These are phyloP conservation scores for Tulasnella sp. DNA, from an alignment of 768 basidiomycete species.

Conservation along the genomic window DNA sequence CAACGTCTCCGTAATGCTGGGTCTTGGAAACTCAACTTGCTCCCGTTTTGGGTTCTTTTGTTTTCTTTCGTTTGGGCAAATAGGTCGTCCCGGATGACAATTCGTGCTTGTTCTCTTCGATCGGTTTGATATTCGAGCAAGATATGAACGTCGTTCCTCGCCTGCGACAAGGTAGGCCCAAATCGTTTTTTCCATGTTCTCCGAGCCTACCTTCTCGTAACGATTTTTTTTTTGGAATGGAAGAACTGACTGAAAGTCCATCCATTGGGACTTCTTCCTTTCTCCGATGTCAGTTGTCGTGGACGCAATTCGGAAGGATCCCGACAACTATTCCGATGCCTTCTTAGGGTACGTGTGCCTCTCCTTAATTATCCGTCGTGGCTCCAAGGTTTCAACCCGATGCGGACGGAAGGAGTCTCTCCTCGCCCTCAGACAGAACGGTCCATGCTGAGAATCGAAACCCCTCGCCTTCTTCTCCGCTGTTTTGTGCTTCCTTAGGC, in stretches of 20 bases:
- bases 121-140: constrained; percentile 85
- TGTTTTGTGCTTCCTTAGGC: constrained; percentile 49
- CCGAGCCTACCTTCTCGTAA: neutral
- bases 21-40: constrained; percentile 11
- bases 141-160: constrained; percentile 67
- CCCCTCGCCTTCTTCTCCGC: neutral
- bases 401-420: constrained; percentile 11
- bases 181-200: constrained; percentile 23
- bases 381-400: constrained; percentile 17
- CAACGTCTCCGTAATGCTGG: constrained; percentile 1
- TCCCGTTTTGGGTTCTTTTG: neutral
- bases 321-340: constrained; percentile 76
- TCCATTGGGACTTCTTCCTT: constrained; percentile 21
- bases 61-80: constrained; percentile 10
- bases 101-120: constrained; percentile 88
- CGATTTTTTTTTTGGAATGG: neutral
- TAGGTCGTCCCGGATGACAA: constrained; percentile 97
- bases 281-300: constrained; percentile 67
- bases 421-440: constrained; percentile 24
- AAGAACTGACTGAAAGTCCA: neutral
- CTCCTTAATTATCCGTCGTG: constrained; percentile 15
- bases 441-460: constrained; percentile 13
- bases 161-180: constrained; percentile 67
- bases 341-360: constrained; percentile 70
- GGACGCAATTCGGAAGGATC: constrained; percentile 72